These are phyloP conservation scores for Taxillus chinensis DNA, from an alignment of 164 flowering plant species.

Conservation along the genomic window DNA sequence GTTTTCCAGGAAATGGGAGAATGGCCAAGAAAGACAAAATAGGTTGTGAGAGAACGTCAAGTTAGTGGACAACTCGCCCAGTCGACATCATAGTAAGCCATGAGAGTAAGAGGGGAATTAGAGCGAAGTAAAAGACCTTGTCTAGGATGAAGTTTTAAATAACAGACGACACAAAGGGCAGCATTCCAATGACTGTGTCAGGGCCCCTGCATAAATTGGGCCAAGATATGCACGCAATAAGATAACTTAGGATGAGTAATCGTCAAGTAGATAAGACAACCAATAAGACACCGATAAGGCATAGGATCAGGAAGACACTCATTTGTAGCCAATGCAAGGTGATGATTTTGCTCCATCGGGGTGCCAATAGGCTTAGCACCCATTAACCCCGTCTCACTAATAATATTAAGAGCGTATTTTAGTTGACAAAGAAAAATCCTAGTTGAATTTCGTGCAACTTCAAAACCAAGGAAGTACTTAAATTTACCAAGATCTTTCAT, in stretches of 20 bases:
- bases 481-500: conserved; percentile 1
- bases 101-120: too few relatives aligned
- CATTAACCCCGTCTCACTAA: not conserved
- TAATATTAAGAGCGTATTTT: not conserved
- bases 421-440: not conserved
- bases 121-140: too few relatives aligned
- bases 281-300: conserved; percentile 1
- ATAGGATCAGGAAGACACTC: not conserved
- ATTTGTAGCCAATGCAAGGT: not conserved
- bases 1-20: conserved; percentile 1
- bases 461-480: too few relatives aligned
- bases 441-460: conserved; percentile 1
- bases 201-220: not conserved
- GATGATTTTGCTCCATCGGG: too few relatives aligned
- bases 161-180: not conserved
- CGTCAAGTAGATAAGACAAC: not conserved
- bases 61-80: not conserved
- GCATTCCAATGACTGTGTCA: not conserved
- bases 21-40: not conserved
- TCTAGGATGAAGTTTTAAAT: too few relatives aligned
- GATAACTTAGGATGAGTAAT: not conserved
- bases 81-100: not conserved
- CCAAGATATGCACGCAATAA: too few relatives aligned
- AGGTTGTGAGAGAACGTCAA: not conserved
- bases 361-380: not conserved